Evolutionary conservation across 345 rosid species (phyloP).

Genomic region (Arabis hirsuta): DNA sequence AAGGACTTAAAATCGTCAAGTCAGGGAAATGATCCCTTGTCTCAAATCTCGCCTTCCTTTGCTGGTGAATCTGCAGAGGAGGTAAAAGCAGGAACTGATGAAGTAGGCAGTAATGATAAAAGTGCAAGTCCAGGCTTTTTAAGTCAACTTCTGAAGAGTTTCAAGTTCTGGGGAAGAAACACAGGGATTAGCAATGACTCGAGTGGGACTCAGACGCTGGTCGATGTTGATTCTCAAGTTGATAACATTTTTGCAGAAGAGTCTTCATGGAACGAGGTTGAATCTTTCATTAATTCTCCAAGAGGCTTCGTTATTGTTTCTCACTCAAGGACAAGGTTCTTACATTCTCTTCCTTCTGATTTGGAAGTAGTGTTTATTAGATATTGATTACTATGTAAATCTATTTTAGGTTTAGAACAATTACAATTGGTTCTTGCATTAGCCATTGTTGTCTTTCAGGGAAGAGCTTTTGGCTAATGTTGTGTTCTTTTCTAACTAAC

Average conservation of each 20-base stretch:
- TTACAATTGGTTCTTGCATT: slow-evolving; percentile 1
- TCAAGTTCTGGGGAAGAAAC: slow-evolving; percentile 50
- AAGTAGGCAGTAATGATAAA: slow-evolving; percentile 35
- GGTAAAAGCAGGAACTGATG: slow-evolving; percentile 39
- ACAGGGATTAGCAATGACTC: slow-evolving; percentile 42
- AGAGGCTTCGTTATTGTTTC: slow-evolving; percentile 56
- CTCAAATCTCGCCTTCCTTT: slow-evolving; percentile 34
- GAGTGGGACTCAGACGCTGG: slow-evolving; percentile 37
- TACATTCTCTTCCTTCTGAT: slow-evolving; percentile 3
- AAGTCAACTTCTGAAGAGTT: slow-evolving; percentile 46
- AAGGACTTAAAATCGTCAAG: slow-evolving; percentile 32
- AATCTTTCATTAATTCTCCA: slow-evolving; percentile 60
- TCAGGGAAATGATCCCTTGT: slow-evolving; percentile 26
- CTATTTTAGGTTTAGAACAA: not conserved
- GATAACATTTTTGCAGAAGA: slow-evolving; percentile 48
- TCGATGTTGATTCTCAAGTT: slow-evolving; percentile 33
- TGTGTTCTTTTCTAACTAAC: slow-evolving; percentile 23
- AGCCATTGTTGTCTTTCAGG: slow-evolving; percentile 4
- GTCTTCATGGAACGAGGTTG: slow-evolving; percentile 65
- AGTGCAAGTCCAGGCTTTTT: slow-evolving; percentile 47
- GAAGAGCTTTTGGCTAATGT: slow-evolving; percentile 12
- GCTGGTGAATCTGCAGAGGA: slow-evolving; percentile 37
- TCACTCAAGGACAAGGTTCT: slow-evolving; percentile 73
- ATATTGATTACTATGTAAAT: slow-evolving; percentile 18
- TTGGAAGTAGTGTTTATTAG: not conserved